Base-by-base conservation (phyloP, 306 rosid species). In the Prunus mongolica region DNA sequence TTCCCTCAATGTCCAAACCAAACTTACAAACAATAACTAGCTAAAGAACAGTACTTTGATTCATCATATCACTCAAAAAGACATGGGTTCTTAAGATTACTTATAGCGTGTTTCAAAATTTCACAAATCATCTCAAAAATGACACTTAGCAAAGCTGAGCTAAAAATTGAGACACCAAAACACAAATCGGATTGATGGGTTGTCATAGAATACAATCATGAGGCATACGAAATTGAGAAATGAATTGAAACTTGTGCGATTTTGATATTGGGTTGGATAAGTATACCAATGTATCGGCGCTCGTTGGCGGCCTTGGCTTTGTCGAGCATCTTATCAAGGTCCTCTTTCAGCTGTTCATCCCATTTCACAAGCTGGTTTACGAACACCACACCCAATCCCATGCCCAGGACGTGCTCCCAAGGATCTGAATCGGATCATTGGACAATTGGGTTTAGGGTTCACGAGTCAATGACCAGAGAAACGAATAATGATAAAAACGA, bases 231-330 rank as follows among this genome's bases (percentile, higher is more conserved):
- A 63, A 8, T 0, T 18, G 46, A 30, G 24, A 63, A 28, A 28
- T 16, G 6, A 63, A 63, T 3, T 19, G 25, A 30, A 30, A 63
- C 20, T 47, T 19, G 61, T 55, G 61, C 61, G 4, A 55, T 8
- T 30, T 16, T 15, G 1, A 63, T 16, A 22, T 57, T 30, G 16
- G 11, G 47, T 18, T 0, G 19, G 52, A 44, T 69, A 63, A 45
- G 47, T 9, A 16, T 82, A 95, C 99, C 97, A 19, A 92, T 75
- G 73, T 92, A 95, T 67, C 97, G 97, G 82, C 99, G 92, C 82
- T 95, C 99, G 75, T 95, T 95, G 58, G 97, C 97, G 3, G 93
- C 99, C 69, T 90, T 95, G 85, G 97, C 97, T 74, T 87, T 90
- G 5, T 79, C 92, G 60, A 95, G 88, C 97, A 95, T 88, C 91